Conservation (phyloP, 78 protist species). For the Dictyostelium brefeldianum region DNA sequence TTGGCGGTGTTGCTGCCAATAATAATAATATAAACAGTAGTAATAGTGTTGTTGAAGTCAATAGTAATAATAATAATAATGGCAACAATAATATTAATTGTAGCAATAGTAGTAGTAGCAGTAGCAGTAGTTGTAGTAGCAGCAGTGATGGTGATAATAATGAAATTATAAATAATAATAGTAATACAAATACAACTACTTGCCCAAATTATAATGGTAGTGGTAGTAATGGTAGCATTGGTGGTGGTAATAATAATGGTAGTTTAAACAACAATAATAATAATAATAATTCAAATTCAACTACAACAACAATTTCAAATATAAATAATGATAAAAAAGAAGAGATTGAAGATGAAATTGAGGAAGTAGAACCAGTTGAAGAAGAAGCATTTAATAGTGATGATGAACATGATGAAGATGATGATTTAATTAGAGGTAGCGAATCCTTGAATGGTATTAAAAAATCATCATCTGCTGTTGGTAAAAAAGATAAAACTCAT, state of each 20-base stretch:
- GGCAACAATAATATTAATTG: neutral
- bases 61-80: neutral
- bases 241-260: neutral
- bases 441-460: neutral
- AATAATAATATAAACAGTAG: neutral
- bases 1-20: neutral
- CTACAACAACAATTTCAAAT: neutral
- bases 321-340: neutral
- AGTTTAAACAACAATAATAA: neutral
- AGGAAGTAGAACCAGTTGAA: neutral
- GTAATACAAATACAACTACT: neutral
- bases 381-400: constrained; percentile 57
- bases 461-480: neutral
- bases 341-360: neutral
- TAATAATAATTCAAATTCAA: neutral
- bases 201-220: neutral
- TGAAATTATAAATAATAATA: neutral
- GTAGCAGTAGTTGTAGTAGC: neutral
- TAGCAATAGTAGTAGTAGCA: neutral
- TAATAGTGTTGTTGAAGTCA: neutral
- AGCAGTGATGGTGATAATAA: neutral
- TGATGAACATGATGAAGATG: constrained; percentile 47
- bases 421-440: neutral
- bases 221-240: neutral
- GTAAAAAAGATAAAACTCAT: constrained; percentile 2